Evolutionary conservation across 768 basidiomycete genomes (phyloP), one percentile per base, ranked within the genome.

Genomic region (Rhizopogon roseolus): DNA sequence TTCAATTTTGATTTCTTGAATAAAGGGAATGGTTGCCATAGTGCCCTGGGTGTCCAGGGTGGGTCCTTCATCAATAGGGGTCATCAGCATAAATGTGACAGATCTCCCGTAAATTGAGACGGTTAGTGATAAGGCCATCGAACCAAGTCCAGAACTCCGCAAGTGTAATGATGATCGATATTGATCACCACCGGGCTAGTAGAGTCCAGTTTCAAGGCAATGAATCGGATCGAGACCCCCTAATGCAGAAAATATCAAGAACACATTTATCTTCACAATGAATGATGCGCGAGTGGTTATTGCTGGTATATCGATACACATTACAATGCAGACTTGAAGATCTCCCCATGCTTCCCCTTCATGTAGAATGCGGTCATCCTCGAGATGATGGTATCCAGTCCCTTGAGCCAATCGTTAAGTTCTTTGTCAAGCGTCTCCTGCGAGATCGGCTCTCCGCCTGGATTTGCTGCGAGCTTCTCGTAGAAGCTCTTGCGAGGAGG

Each of bases 401-500:
- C 85, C 0, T 53, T 68, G 0, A 90, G 73, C 88, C 88, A 90
- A 51, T 73, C 76, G 27, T 67, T 62, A 16, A 90, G 70, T 56
- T 81, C 83, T 0, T 54, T 62, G 53, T 79, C 76, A 32, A 90
- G 75, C 52, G 79, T 77, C 52, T 82, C 80, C 8, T 71, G 41
- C 4, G 82, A 32, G n/a, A 56, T 61, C 11, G 51, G 76, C 1
- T 75, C 80, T 1, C 84, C 82, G 50, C 86, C 76, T 25, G 80
- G 77, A 56, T 85, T 84, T 4, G 76, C 72, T 1, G 81, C 74
- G n/a, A 90, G 75, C 19, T 79, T 76, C 4, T 69, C 64, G 57
- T 83, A 87, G 64, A 90, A 90, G 41, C 82, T 80, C 25, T 67
- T 66, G 1, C 88, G 82, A 14, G 76, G 71, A 0, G 88, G 29